Base-by-base conservation (phyloP, 2,329 filamentous ascomycete genomes). In the Mycosphaerella arachidis region DNA sequence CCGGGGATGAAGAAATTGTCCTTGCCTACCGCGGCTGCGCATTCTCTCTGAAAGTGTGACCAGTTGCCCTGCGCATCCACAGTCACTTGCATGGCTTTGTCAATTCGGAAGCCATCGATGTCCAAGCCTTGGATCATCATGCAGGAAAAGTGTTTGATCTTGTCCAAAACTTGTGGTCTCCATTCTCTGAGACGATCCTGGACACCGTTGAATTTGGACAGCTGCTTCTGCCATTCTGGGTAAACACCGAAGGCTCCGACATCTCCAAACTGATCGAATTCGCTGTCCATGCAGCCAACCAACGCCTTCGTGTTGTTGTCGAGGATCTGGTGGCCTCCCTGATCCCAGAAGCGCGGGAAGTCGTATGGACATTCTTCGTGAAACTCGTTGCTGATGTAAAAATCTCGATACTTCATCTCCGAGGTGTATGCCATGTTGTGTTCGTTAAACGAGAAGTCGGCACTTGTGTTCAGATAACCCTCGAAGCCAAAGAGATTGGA, bases 121-220 rank as follows among this genome's bases (percentile, higher is more conserved):
- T 88, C 86, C n/a, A 88, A 76, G 63, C 80, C 82, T 27, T 77
- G 73, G 58, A 88, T 85, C 35, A 83, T 78, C 71, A 87, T 83
- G 72, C 86, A 88, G 1, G 84, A 86, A 66, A 87, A 85, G 48
- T 80, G 80, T 62, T 82, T 80, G 59, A 88, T 74, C 65, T 83
- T 84, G 51, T 81, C 77, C 33, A 80, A 74, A 0, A 87, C 85
- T 12, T 80, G 79, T 2, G 83, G 81, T 29, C 80, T 68, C 86
- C 86, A 88, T 66, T 87, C 85, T 55, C 86, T 80, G 3, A 88
- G 76, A 68, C 86, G 84, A 71, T 88, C 86, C 72, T 88, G 86
- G 1, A 87, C 85, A 46, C 82, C 85, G 52, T 84, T 84, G 72
- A 88, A 88, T 65, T 87, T 88, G 20, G 84, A 80, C 46, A 88